Percentiles rank a stretch among this genome's conserved stretches.
Evolutionary conservation across 345 rosid species (phyloP).

Genomic region (Turritis glabra): DNA sequence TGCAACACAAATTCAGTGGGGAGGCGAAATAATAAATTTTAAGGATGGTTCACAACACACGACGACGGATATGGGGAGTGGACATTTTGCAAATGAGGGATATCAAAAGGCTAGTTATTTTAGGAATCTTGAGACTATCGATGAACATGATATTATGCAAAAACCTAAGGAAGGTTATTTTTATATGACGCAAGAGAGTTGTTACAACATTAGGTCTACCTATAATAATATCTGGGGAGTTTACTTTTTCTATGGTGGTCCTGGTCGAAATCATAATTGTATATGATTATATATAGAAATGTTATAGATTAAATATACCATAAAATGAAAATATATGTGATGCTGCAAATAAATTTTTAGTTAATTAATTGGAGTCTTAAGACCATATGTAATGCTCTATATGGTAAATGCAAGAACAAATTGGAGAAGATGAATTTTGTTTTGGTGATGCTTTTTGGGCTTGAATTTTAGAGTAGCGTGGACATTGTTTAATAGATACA

Average conservation of each 20-base stretch:
- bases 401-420: too few relatives aligned
- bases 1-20: slow-evolving; percentile 38
- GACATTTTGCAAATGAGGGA: slow-evolving; percentile 43
- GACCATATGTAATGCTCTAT: too few relatives aligned
- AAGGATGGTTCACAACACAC: slow-evolving; percentile 28
- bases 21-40: slow-evolving; percentile 47
- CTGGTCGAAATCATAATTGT: slow-evolving; percentile 52
- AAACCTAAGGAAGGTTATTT: slow-evolving; percentile 36
- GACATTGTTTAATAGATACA: too few relatives aligned
- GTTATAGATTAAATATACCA: too few relatives aligned
- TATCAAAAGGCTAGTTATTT: slow-evolving; percentile 43
- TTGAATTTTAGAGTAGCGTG: too few relatives aligned
- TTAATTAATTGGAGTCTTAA: too few relatives aligned
- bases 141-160: slow-evolving; percentile 41
- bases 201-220: slow-evolving; percentile 47
- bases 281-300: slow-evolving; percentile 33
- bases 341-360: too few relatives aligned
- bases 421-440: too few relatives aligned
- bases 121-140: slow-evolving; percentile 39
- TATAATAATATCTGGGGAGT: slow-evolving; percentile 35
- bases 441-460: too few relatives aligned
- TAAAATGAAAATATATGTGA: too few relatives aligned
- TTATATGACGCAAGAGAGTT: slow-evolving; percentile 41
- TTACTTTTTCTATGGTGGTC: slow-evolving; percentile 57
- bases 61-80: slow-evolving; percentile 51